A percentile compares a stretch with the other conserved stretches of the same genome.
These are phyloP conservation scores for Prunus dulcis DNA, from an alignment of 306 rosid genomes.

Conservation along the genomic window DNA sequence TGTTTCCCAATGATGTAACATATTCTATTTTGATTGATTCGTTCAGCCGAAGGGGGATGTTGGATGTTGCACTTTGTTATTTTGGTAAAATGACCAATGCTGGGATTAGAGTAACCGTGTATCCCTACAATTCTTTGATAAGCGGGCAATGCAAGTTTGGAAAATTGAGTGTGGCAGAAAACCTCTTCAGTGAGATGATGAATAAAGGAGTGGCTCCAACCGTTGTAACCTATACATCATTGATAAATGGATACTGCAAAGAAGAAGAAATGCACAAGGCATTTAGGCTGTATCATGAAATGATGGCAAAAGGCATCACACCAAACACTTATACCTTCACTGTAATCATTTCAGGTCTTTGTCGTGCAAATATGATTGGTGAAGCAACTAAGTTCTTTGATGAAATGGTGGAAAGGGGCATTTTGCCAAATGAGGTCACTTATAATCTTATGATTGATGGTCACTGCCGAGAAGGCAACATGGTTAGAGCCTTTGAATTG, in stretches of 20 bases:
- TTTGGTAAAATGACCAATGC: constrained; percentile 55
- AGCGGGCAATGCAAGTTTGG: constrained; percentile 80
- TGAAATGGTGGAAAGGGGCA: constrained; percentile 59
- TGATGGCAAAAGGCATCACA: constrained; percentile 59
- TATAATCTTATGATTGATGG: constrained; percentile 92
- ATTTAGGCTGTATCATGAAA: constrained; percentile 62
- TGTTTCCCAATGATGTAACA: constrained; percentile 69
- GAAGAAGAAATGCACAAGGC: constrained; percentile 53
- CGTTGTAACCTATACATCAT: constrained; percentile 62
- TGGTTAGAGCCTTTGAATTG: constrained; percentile 70
- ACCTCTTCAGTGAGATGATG: constrained; percentile 52
- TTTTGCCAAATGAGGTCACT: constrained; percentile 82
- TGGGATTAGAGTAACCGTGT: constrained; percentile 53
- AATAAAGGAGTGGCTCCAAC: constrained; percentile 65
- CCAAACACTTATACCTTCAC: constrained; percentile 71
- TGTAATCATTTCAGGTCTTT: constrained; percentile 80
- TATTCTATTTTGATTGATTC: constrained; percentile 81
- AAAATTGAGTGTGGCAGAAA: constrained; percentile 52
- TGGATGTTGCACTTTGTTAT: constrained; percentile 59
- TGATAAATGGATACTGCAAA: constrained; percentile 70
- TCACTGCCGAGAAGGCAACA: constrained; percentile 55
- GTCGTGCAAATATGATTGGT: constrained; percentile 48
- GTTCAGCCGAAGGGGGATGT: constrained; percentile 62
- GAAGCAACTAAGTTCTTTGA: constrained; percentile 64
- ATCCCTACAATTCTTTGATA: constrained; percentile 78